These are phyloP conservation scores for Trichoderma simmonsii DNA, from an alignment of 2,329 filamentous ascomycete species.

Conservation along the genomic window DNA sequence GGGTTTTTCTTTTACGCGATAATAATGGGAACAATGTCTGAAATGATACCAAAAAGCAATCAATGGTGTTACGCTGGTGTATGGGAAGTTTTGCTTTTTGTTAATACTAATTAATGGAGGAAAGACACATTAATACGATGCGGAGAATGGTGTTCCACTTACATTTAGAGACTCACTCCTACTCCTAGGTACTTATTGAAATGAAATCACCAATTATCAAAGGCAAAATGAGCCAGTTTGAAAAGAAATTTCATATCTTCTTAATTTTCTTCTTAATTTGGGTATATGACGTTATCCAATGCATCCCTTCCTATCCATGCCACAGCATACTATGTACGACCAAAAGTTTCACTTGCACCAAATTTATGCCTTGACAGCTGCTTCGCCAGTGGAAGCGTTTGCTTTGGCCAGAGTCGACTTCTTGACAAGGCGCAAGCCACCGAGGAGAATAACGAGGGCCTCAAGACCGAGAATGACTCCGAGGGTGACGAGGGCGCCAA, in stretches of 20 bases:
- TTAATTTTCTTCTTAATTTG: constrained; percentile 1
- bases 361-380: constrained; percentile 24
- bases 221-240: background rate
- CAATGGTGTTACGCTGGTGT: background rate
- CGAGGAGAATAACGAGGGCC: constrained; percentile 41
- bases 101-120: background rate
- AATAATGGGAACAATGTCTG: background rate
- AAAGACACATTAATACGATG: background rate
- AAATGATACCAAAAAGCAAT: background rate
- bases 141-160: background rate
- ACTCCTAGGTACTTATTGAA: background rate
- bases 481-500: constrained; percentile 66
- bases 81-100: background rate
- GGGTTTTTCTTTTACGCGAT: background rate
- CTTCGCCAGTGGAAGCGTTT: background rate
- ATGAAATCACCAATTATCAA: background rate
- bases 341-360: background rate
- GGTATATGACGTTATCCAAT: background rate
- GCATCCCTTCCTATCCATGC: background rate
- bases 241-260: background rate
- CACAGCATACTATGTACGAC: background rate
- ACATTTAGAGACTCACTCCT: background rate
- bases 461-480: constrained; percentile 47
- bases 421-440: constrained; percentile 47
- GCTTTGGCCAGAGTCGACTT: constrained; percentile 39